Percentiles rank a stretch among this genome's conserved stretches.
Evolutionary conservation across 192 early-diverging fungal species (phyloP).

Genomic region (Coemansia sp.): DNA sequence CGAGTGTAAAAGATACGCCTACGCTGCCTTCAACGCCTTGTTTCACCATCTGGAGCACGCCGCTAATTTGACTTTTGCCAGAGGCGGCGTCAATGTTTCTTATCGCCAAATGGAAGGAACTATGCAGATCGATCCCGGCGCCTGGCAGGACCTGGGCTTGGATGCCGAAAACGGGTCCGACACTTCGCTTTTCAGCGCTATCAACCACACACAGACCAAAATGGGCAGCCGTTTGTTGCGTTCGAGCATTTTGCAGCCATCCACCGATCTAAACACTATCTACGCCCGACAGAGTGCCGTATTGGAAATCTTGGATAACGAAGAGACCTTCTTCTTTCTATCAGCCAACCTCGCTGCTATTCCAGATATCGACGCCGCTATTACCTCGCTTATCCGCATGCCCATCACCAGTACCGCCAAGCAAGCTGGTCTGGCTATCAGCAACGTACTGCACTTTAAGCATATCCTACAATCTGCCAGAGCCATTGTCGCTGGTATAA

Average conservation of each 20-base stretch:
- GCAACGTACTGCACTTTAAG: conserved; percentile 70
- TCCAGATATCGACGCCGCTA: conserved; percentile 63
- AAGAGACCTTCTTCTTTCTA: conserved; percentile 60
- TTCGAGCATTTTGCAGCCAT: conserved; percentile 79
- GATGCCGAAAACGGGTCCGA: conserved; percentile 12
- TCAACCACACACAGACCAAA: conserved; percentile 40
- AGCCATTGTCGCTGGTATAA: conserved; percentile 47
- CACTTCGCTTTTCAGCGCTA: conserved; percentile 30
- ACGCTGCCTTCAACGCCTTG: conserved; percentile 49
- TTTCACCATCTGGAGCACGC: conserved; percentile 32
- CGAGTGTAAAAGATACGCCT: conserved; percentile 44
- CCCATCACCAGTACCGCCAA: conserved; percentile 59
- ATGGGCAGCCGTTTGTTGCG: conserved; percentile 68
- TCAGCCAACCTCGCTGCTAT: conserved; percentile 52
- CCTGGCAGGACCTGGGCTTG: conserved; percentile 44
- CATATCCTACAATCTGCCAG: conserved; percentile 63
- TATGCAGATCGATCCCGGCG: conserved; percentile 55
- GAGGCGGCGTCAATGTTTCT: conserved; percentile 23
- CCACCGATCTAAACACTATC: conserved; percentile 44
- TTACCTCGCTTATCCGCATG: conserved; percentile 58
- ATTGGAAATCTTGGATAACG: conserved; percentile 46
- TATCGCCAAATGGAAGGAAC: conserved; percentile 53
- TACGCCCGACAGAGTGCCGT: conserved; percentile 38
- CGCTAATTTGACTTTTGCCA: conserved; percentile 15
- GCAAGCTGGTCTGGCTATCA: conserved; percentile 68